Conservation (phyloP, 768 basidiomycete genomes). For the Serendipita indica region DNA sequence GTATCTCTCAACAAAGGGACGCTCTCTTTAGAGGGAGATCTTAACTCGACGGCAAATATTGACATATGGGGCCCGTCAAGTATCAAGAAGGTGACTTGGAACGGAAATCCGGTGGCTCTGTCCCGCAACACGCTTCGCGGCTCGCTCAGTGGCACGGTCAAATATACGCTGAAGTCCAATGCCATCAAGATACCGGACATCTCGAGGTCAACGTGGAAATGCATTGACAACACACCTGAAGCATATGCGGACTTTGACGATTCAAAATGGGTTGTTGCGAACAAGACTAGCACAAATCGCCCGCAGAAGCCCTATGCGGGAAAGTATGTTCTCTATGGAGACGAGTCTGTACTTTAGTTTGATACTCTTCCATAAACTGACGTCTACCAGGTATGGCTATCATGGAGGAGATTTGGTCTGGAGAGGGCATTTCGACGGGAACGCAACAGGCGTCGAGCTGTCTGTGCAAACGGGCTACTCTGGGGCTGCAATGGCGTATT, state of each 20-base stretch:
- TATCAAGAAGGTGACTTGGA: constrained; percentile 19
- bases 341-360: constrained; percentile 19
- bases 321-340: constrained; percentile 17
- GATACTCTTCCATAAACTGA: too few relatives aligned
- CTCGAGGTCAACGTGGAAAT: constrained; percentile 17
- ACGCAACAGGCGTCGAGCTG: constrained; percentile 19
- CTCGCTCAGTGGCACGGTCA: constrained; percentile 14
- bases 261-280: constrained; percentile 17
- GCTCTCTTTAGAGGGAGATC: constrained; percentile 20
- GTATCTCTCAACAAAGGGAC: constrained; percentile 14
- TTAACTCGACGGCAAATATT: constrained; percentile 18
- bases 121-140: constrained; percentile 7
- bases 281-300: constrained; percentile 19
- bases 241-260: constrained; percentile 20
- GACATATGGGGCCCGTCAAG: constrained; percentile 16
- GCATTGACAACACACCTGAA: constrained; percentile 21
- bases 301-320: constrained; percentile 17
- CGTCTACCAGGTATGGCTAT: too few relatives aligned
- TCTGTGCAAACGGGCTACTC: constrained; percentile 18
- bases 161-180: constrained; percentile 8
- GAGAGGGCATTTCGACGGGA: constrained; percentile 14
- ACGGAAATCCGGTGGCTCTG: constrained; percentile 16
- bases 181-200: constrained; percentile 15
- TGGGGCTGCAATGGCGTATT: neutral
- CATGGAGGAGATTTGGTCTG: neutral